A percentile compares a stretch with the other conserved stretches of the same genome.
These are phyloP conservation scores for Boletus bicolor DNA, from an alignment of 768 basidiomycete genomes.

Conservation along the genomic window DNA sequence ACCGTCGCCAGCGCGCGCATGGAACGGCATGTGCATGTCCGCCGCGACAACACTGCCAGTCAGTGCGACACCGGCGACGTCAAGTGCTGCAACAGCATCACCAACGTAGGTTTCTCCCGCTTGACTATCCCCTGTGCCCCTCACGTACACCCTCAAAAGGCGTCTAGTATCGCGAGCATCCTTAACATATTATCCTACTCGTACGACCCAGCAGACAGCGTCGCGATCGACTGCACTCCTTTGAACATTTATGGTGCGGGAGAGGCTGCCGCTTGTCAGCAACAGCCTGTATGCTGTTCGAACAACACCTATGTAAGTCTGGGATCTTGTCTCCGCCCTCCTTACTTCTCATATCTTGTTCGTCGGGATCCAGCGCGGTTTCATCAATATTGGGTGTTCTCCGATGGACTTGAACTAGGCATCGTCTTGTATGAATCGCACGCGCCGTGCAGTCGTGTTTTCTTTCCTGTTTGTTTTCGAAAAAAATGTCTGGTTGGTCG, in stretches of 20 bases:
- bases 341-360: not conserved
- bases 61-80: constrained; percentile 21
- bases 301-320: constrained; percentile 19
- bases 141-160: constrained; percentile 5
- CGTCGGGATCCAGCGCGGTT: constrained; percentile 10
- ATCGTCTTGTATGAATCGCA: not conserved
- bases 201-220: constrained; percentile 17
- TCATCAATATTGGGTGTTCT: constrained; percentile 25
- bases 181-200: constrained; percentile 5
- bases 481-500: not conserved
- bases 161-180: constrained; percentile 2
- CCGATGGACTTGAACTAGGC: constrained; percentile 23
- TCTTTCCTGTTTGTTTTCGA: constrained; percentile 5
- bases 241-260: constrained; percentile 20
- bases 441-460: not conserved
- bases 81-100: constrained; percentile 19
- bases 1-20: constrained; percentile 20
- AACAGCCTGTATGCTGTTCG: constrained; percentile 28
- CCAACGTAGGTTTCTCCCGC: constrained; percentile 16
- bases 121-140: not conserved
- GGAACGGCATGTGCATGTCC: constrained; percentile 16
- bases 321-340: not conserved
- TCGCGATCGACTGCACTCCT: constrained; percentile 27
- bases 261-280: constrained; percentile 15
- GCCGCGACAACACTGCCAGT: not conserved